phyloP scores from a whole-genome alignment of 257 asterid species.

The Parsonsia alboflavescens region DNA sequence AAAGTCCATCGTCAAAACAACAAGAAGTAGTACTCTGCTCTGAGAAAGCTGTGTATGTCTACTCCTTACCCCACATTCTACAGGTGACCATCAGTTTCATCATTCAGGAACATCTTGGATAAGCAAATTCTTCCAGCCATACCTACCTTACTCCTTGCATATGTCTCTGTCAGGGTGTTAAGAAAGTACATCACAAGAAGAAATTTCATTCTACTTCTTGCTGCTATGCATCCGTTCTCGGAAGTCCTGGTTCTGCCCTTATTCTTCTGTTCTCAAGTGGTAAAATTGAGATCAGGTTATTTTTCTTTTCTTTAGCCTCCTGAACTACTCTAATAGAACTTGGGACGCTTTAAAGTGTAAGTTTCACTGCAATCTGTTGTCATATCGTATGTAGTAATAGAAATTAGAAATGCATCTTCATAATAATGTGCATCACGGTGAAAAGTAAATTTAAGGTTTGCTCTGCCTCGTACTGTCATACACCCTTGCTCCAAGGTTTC shows the following conservation, averaged over 20 bases:
- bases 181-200: slow-evolving; percentile 78
- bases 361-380: neutral
- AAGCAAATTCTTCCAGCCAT: neutral
- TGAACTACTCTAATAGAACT: neutral
- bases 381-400: neutral
- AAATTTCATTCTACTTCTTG: slow-evolving; percentile 67
- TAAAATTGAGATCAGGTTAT: slow-evolving; percentile 76
- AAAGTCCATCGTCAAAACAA: slow-evolving; percentile 40
- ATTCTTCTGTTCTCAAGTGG: slow-evolving; percentile 74
- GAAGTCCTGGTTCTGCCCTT: slow-evolving; percentile 53
- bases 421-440: neutral
- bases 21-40: slow-evolving; percentile 62
- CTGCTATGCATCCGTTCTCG: slow-evolving; percentile 77
- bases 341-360: neutral
- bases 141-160: slow-evolving; percentile 13
- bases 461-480: neutral
- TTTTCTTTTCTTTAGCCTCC: slow-evolving; percentile 5
- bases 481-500: neutral
- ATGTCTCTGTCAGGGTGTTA: slow-evolving; percentile 53
- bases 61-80: slow-evolving; percentile 61
- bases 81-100: slow-evolving; percentile 47
- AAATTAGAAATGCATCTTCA: neutral
- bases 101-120: neutral
- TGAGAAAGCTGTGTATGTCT: slow-evolving; percentile 75
- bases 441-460: neutral